Evolutionary conservation across 1,139 yeast species (phyloP), one percentile per base, ranked within the genome.

Genomic region (Taiozyma sp.): DNA sequence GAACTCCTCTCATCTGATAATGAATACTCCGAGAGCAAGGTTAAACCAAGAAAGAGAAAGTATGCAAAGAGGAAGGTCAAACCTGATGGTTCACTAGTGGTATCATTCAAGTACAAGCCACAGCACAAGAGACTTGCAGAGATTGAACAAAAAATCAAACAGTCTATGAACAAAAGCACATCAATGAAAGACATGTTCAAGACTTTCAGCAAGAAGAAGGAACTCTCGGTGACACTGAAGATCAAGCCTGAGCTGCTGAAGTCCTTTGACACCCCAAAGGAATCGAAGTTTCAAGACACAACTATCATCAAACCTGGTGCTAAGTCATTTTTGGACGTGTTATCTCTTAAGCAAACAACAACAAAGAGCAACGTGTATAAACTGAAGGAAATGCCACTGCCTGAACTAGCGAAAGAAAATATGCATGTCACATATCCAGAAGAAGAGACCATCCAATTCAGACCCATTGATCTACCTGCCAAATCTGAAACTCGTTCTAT

Each of bases 101-200:
- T 60, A 5, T 49, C 48, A 4, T 54, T 61, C 50, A 59, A 58
- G 36, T 61, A 60, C 29, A 59, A 57, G 27, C 54, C 60, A n/a
- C 56, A 47, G 8, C 47, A 51, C 2, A 47, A 54, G 32, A 51
- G 50, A 30, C 53, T 70, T 13, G 51, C 60, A 14, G 75, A 71
- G 36, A 56, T 74, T 16, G 78, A 75, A 54, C 62, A 64, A 54
- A 71, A 70, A 57, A 64, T 73, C 16, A 52, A 49, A 24, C 45
- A 46, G 3, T 41, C 59, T 8, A 58, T 62, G 5, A 47, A 56
- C 0, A 64, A 64, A 44, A 51, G 71, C 0, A 65, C 70, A 0
- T 63, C 72, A 9, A 70, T 76, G 1, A 71, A 61, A 50, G 72
- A 73, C 43, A 57, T 74, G 28, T 64, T 73, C 38, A 53, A 60